Evolutionary conservation across 768 basidiomycete genomes (phyloP).

Genomic region (Cystofilobasidium macerans): DNA sequence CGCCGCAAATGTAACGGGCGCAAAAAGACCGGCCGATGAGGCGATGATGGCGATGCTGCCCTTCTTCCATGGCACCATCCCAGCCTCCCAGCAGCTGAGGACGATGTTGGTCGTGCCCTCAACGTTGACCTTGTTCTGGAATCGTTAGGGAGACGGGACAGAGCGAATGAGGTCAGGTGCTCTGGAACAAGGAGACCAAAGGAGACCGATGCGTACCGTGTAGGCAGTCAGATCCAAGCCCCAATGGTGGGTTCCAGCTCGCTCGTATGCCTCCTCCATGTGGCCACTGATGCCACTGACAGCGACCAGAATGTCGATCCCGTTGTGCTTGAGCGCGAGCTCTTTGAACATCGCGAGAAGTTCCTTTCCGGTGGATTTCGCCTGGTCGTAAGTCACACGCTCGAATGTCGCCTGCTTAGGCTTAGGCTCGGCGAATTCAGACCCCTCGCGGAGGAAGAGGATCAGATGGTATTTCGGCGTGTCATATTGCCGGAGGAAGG

Average conservation of each 20-base stretch:
- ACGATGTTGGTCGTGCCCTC: not conserved
- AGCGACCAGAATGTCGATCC: constrained; percentile 6
- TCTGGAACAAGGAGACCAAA: no score
- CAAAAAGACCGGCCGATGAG: not conserved
- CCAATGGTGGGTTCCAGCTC: constrained; percentile 2
- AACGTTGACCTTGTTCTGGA: not conserved
- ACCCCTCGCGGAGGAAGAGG: not conserved
- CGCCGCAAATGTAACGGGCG: constrained; percentile 3
- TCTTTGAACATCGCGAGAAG: constrained; percentile 4
- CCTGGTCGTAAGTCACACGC: not conserved
- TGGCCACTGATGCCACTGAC: constrained; percentile 3
- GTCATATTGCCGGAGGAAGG: constrained; percentile 8
- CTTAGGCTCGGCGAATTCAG: not conserved
- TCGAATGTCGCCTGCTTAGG: not conserved
- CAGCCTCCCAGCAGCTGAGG: not conserved
- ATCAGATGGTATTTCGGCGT: not conserved
- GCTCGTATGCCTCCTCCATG: constrained; percentile 7
- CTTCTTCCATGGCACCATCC: constrained; percentile 12
- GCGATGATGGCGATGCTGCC: not conserved
- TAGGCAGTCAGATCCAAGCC: not conserved
- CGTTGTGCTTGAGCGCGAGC: not conserved
- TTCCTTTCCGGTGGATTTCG: constrained; percentile 1
- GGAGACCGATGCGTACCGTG: not conserved
- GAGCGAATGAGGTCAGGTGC: not conserved
- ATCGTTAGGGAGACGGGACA: not conserved